Evolutionary conservation across 352 stramenopile species (phyloP).

Genomic region (Globisporangium sylvaticum): DNA sequence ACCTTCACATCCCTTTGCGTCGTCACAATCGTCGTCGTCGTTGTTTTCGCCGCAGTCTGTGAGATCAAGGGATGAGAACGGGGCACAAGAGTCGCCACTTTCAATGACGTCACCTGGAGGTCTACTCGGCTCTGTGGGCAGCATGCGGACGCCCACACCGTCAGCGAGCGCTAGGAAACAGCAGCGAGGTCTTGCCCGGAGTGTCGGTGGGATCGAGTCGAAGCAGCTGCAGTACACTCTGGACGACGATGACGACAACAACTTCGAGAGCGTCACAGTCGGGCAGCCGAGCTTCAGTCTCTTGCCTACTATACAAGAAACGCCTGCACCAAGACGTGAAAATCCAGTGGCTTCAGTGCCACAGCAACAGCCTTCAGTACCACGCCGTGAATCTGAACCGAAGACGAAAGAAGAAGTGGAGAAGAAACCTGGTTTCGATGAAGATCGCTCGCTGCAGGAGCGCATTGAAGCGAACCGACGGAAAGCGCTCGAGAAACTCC

Average conservation of each 20-base stretch:
- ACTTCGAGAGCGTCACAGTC: slow-evolving; percentile 9
- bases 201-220: background rate
- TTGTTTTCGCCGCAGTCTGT: slow-evolving; percentile 12
- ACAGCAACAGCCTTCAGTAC: background rate
- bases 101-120: slow-evolving; percentile 10
- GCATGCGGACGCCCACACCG: background rate
- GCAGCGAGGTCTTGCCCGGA: background rate
- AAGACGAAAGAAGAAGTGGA: background rate
- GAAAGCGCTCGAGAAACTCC: slow-evolving; percentile 53
- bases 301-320: background rate
- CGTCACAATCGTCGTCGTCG: slow-evolving; percentile 5
- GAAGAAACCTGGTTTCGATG: background rate
- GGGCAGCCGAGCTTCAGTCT: slow-evolving; percentile 15
- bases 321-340: background rate
- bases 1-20: background rate
- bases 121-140: background rate
- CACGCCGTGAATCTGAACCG: background rate
- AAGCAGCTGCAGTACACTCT: slow-evolving; percentile 4
- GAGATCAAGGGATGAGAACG: background rate
- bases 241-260: slow-evolving; percentile 9
- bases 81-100: slow-evolving; percentile 13
- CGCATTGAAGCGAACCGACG: slow-evolving; percentile 72
- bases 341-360: background rate
- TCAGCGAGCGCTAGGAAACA: background rate
- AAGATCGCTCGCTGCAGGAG: slow-evolving; percentile 25